These are phyloP conservation scores for Wickerhamiella shivajii DNA, from an alignment of 805 yeast genomes.

Conservation along the genomic window DNA sequence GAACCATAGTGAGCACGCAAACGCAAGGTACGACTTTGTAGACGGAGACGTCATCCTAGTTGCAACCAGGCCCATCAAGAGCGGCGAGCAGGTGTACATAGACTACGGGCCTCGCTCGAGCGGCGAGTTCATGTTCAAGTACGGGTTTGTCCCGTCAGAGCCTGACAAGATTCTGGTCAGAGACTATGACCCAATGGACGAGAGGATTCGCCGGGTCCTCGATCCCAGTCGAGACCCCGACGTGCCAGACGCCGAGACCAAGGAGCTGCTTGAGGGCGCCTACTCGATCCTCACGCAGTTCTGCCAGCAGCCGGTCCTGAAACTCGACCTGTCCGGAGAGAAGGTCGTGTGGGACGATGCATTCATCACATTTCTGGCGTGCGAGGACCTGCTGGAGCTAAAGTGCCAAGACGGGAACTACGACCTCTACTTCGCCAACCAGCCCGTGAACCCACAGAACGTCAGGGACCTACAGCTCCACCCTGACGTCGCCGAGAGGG, in stretches of 20 bases:
- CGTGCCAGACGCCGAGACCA: slow-evolving; percentile 8
- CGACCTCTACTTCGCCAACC: slow-evolving; percentile 15
- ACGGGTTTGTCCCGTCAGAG: slow-evolving; percentile 26
- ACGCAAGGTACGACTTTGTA: slow-evolving; percentile 26
- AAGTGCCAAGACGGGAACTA: slow-evolving; percentile 11
- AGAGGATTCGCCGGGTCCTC: slow-evolving; percentile 12
- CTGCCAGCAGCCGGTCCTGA: slow-evolving; percentile 13
- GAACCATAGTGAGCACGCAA: slow-evolving; percentile 29
- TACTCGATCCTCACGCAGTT: slow-evolving; percentile 18
- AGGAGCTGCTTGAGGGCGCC: slow-evolving; percentile 12
- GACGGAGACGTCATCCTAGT: slow-evolving; percentile 3
- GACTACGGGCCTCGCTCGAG: slow-evolving; percentile 27
- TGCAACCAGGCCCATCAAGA: neutral
- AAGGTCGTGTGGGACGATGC: slow-evolving; percentile 15
- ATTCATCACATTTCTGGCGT: slow-evolving; percentile 17
- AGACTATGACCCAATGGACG: slow-evolving; percentile 15
- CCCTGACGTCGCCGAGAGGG: slow-evolving; percentile 7
- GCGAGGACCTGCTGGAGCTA: slow-evolving; percentile 16
- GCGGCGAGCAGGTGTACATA: slow-evolving; percentile 22
- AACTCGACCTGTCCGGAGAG: slow-evolving; percentile 1
- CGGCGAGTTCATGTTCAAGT: slow-evolving; percentile 27
- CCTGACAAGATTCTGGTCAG: slow-evolving; percentile 8
- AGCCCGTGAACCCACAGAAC: slow-evolving; percentile 14
- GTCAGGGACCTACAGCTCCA: slow-evolving; percentile 7
- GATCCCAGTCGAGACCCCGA: slow-evolving; percentile 14